Base-by-base conservation (phyloP, 768 basidiomycete genomes). In the Sarcodon sp. region DNA sequence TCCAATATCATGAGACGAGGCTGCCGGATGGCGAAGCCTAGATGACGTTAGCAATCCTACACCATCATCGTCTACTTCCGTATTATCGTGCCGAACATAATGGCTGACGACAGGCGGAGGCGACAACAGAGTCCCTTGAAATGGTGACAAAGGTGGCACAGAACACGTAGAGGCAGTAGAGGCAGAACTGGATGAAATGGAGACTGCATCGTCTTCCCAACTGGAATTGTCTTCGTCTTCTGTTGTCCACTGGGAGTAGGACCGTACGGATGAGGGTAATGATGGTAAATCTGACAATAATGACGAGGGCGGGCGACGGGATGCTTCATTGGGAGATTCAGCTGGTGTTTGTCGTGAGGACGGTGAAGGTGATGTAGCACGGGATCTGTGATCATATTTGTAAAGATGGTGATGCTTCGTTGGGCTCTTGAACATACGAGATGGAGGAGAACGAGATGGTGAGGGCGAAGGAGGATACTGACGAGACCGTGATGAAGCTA, bases 221-320 rank as follows among this genome's bases (percentile, higher is more conserved):
- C 72, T 73, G 6, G 80, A 85, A 49, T 87, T 83, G 53, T 84
- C 85, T 49, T 86, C 84, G 49, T 87, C 39, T 13, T 41, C 84
- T 3, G 81, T 83, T 12, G 80, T 76, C 79, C 79, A 86, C 1
- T 82, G 74, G 0, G 83, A 83, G 49, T 67, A 57, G 1, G 57
- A 51, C n/a, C 61, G 47, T 10, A 68, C 61, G 34, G 45, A 34
- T 45, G 53, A 47, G 47, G 47, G 36, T 27, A 47, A 54, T 48
- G 45, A 55, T 6, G 57, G 37, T 9, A 50, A 31, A 21, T 51
- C 43, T 18, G 55, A 44, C n/a, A 39, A 44, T 15, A 56, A 21
- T 35, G 39, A 44, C 9, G 65, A 56, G 36, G 63, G 59, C 47
- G 66, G 54, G 35, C 66, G 67, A 50, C 58, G 60, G 4, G 21